Percentiles rank a stretch among this genome's conserved stretches.
Evolutionary conservation across 768 basidiomycete species (phyloP).

Genomic region (Boletales sp.): DNA sequence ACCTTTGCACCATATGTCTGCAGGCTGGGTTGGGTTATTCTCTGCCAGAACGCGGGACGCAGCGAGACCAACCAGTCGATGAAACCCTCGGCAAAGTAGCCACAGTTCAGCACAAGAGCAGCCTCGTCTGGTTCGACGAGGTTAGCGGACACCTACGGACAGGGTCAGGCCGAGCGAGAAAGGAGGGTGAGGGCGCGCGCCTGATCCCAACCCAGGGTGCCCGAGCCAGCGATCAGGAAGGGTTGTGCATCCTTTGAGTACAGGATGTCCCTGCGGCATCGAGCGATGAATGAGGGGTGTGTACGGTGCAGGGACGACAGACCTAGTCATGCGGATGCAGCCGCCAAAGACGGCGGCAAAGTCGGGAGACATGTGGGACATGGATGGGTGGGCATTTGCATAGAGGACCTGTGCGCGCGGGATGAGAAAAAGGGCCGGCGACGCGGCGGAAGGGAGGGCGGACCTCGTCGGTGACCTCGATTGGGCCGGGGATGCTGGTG

Average conservation of each 20-base stretch:
- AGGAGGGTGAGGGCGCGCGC: constrained; percentile 32
- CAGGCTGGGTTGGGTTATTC: constrained; percentile 45
- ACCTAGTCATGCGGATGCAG: constrained; percentile 82
- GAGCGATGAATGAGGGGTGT: not conserved
- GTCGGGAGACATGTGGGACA: constrained; percentile 86
- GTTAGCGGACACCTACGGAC: constrained; percentile 78
- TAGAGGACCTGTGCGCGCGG: constrained; percentile 60
- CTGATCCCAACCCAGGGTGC: constrained; percentile 97
- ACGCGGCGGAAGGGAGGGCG: constrained; percentile 4
- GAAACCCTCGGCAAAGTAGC: constrained; percentile 94
- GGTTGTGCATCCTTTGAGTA: constrained; percentile 80
- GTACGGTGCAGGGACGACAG: constrained; percentile 1
- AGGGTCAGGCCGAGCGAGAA: not conserved
- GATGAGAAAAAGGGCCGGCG: not conserved
- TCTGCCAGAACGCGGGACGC: not conserved
- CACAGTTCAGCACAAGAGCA: constrained; percentile 81
- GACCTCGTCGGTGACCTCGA: constrained; percentile 62
- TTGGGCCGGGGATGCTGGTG: constrained; percentile 58
- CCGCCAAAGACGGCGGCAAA: constrained; percentile 89
- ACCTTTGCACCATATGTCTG: constrained; percentile 87
- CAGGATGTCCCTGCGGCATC: constrained; percentile 57
- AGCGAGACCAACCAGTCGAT: constrained; percentile 62
- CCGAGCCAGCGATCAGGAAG: constrained; percentile 91
- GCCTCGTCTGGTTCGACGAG: constrained; percentile 79
- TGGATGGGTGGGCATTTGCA: constrained; percentile 89